Conservation (phyloP, 2,329 filamentous ascomycete genomes). For the Phialocephala sp. region DNA sequence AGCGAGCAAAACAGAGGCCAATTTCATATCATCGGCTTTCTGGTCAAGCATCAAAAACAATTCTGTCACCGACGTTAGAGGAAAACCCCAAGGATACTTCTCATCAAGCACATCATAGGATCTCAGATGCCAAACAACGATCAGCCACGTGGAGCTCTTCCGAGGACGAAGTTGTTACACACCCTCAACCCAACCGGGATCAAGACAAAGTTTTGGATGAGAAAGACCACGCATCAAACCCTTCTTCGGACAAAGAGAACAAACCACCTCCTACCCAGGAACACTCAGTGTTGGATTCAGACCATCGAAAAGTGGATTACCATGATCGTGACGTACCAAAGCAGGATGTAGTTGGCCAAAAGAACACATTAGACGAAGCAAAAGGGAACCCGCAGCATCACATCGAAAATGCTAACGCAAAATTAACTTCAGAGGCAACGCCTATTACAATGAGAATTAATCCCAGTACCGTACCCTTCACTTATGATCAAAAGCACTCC, state of each 20-base stretch:
- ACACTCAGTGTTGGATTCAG: not conserved
- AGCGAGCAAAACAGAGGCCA: constrained; percentile 31
- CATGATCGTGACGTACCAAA: not conserved
- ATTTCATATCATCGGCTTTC: constrained; percentile 33
- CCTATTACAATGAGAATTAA: not conserved
- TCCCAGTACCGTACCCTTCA: not conserved
- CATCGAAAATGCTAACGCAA: not conserved
- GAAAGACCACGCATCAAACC: not conserved
- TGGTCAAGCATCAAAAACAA: constrained; percentile 30
- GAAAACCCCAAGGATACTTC: constrained; percentile 28
- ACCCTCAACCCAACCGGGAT: not conserved
- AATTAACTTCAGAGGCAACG: not conserved
- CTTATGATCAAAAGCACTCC: not conserved
- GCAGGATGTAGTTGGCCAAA: not conserved
- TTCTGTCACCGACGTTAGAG: constrained; percentile 37
- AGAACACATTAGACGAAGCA: not conserved
- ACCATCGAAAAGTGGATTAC: not conserved
- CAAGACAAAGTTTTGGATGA: too few relatives aligned
- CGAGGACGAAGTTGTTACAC: not conserved
- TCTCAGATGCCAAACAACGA: not conserved
- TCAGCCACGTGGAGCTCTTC: not conserved
- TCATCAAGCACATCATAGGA: not conserved
- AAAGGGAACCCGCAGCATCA: not conserved
- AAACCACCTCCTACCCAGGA: not conserved
- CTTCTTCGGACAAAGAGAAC: constrained; percentile 16